Evolutionary conservation across 257 asterid genomes (phyloP).

Genomic region (Anisodus tanguticus): DNA sequence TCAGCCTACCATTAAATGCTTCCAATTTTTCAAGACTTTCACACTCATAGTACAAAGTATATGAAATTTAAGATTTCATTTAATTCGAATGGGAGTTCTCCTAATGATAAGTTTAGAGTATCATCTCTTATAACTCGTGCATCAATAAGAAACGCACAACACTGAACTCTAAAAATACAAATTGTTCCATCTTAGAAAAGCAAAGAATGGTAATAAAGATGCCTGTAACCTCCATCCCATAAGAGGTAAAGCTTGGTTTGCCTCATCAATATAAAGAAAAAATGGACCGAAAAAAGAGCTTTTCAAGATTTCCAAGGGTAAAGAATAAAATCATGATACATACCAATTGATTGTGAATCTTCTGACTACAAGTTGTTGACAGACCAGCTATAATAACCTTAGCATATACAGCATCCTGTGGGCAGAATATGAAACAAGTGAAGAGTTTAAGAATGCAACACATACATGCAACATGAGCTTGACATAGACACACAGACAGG

Average conservation of each 20-base stretch:
- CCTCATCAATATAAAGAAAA: background rate
- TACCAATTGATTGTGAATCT: slow-evolving; percentile 99
- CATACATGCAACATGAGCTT: background rate
- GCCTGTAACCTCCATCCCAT: background rate
- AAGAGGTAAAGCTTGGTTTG: slow-evolving; percentile 22
- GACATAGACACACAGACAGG: background rate
- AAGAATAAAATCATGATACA: background rate
- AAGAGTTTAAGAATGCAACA: slow-evolving; percentile 8
- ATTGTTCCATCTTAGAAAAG: slow-evolving; percentile 17
- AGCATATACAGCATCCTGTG: slow-evolving; percentile 84
- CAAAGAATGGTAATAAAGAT: slow-evolving; percentile 21
- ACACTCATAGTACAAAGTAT: background rate
- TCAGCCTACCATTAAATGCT: background rate
- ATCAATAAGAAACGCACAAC: background rate
- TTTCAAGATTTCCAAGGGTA: slow-evolving; percentile 1
- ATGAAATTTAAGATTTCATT: background rate
- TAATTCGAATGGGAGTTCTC: background rate
- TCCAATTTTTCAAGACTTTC: background rate
- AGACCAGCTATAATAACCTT: slow-evolving; percentile 81
- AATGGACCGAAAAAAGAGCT: too few species aligned
- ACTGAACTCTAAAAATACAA: background rate
- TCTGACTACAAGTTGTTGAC: slow-evolving; percentile 98
- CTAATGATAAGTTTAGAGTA: background rate
- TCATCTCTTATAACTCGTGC: slow-evolving; percentile 14
- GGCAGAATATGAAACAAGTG: slow-evolving; percentile 21